Conservation (phyloP, 768 basidiomycete genomes). For the Asterophora lycoperdoides region DNA sequence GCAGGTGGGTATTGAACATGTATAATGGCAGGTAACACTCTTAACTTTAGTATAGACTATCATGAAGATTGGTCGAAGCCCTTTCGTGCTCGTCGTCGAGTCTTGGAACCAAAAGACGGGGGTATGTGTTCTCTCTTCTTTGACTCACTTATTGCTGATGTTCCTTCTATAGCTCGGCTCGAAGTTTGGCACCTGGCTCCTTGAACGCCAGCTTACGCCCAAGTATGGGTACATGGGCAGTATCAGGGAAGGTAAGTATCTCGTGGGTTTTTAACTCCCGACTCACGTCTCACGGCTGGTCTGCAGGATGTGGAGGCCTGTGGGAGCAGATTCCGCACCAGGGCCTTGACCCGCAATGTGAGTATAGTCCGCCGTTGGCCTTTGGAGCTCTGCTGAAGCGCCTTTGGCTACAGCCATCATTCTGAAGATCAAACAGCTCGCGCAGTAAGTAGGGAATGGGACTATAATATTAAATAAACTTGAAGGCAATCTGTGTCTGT, state of each 20-base stretch:
- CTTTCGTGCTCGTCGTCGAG: constrained; percentile 83
- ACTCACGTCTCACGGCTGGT: neutral
- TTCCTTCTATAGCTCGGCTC: constrained; percentile 54
- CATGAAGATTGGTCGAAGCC: constrained; percentile 65
- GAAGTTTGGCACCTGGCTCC: constrained; percentile 81
- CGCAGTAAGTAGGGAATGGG: constrained; percentile 26
- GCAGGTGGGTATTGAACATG: constrained; percentile 36
- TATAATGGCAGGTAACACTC: too few species aligned
- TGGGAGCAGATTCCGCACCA: constrained; percentile 84
- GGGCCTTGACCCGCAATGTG: constrained; percentile 74
- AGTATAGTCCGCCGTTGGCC: constrained; percentile 19
- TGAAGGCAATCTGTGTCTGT: too few species aligned
- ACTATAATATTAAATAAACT: too few species aligned
- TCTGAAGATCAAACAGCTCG: constrained; percentile 44
- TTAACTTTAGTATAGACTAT: constrained; percentile 37
- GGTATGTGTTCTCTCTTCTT: constrained; percentile 22
- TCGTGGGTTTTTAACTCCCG: constrained; percentile 4
- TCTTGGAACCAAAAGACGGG: constrained; percentile 88
- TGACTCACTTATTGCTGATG: neutral
- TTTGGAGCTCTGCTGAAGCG: neutral
- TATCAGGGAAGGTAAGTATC: constrained; percentile 58
- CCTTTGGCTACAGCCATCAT: constrained; percentile 38
- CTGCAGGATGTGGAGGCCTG: constrained; percentile 55
- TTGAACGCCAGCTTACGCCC: constrained; percentile 78
- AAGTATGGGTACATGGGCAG: constrained; percentile 80